phyloP scores from a whole-genome alignment of 108 stramenopile species.

The Fragilaria radians region DNA sequence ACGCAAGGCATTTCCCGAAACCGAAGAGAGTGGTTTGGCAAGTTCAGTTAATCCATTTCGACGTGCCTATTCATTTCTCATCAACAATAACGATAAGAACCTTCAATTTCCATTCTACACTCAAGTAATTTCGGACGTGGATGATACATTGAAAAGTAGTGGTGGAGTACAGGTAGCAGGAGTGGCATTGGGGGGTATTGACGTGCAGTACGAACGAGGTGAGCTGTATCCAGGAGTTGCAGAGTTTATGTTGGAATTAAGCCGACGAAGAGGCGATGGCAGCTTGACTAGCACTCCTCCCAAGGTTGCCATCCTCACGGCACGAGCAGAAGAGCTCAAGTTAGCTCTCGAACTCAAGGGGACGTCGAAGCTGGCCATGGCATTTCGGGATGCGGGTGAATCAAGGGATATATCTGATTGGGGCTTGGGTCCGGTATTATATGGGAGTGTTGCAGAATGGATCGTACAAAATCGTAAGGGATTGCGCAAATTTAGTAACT shows the following conservation, averaged over 20 bases:
- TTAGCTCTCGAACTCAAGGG: conserved; percentile 88
- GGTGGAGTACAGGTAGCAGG: conserved; percentile 86
- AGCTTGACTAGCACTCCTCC: conserved; percentile 37
- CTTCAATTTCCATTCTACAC: conserved; percentile 14
- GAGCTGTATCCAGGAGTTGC: conserved; percentile 93
- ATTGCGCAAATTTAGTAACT: conserved; percentile 80
- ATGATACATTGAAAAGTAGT: conserved; percentile 90
- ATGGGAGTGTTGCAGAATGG: conserved; percentile 95
- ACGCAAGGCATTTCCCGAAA: too few species aligned
- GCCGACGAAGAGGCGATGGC: conserved; percentile 13
- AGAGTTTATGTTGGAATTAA: conserved; percentile 90
- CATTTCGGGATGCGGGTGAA: conserved; percentile 74
- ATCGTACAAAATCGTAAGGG: conserved; percentile 86
- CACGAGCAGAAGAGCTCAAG: conserved; percentile 93
- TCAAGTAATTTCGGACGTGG: conserved; percentile 77
- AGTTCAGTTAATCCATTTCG: too few species aligned
- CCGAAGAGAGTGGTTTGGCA: too few species aligned
- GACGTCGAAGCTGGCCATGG: conserved; percentile 59
- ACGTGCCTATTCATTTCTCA: neutral
- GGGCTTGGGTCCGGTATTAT: conserved; percentile 92
- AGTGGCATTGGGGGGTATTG: conserved; percentile 86
- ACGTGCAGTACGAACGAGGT: conserved; percentile 88
- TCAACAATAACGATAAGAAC: conserved; percentile 1
- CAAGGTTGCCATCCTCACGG: conserved; percentile 91
- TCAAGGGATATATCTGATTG: conserved; percentile 56